Conservation (phyloP, 805 yeast genomes). For the Allodekkera sacchari region DNA sequence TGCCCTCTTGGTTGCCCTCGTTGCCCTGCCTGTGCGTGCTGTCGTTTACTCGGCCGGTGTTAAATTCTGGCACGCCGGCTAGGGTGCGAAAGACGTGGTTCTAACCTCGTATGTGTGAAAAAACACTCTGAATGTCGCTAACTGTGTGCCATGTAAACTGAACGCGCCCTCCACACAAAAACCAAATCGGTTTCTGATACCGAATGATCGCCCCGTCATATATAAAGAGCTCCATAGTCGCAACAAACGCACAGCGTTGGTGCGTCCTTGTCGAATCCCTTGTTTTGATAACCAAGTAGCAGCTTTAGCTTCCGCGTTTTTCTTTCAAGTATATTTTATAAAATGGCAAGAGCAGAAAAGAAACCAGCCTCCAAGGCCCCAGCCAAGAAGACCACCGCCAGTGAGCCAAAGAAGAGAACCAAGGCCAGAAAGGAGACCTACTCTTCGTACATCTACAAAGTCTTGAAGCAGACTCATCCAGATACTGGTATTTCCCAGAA, state of each 20-base stretch:
- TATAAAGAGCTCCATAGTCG: too few relatives aligned
- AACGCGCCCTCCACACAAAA: background rate
- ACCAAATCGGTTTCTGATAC: conserved; percentile 1
- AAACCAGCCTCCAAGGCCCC: conserved; percentile 92
- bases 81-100: conserved; percentile 6
- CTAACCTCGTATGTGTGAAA: background rate
- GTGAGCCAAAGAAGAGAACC: conserved; percentile 83
- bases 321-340: conserved; percentile 11
- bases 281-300: too few relatives aligned
- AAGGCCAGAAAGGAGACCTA: conserved; percentile 97
- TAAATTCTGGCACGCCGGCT: conserved; percentile 13
- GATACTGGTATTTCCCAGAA: conserved; percentile 99
- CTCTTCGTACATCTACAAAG: conserved; percentile 97
- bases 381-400: conserved; percentile 83
- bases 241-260: too few relatives aligned
- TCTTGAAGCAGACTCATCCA: conserved; percentile 97
- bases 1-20: too few relatives aligned
- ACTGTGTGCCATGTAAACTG: conserved; percentile 8
- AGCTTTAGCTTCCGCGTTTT: too few relatives aligned
- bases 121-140: conserved; percentile 3
- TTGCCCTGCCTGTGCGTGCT: conserved; percentile 9
- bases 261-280: too few relatives aligned
- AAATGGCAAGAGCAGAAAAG: conserved; percentile 58
- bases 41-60: conserved; percentile 10
- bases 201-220: too few relatives aligned